phyloP scores from a whole-genome alignment of 495 filamentous ascomycete species.

The Monascus purpureus region DNA sequence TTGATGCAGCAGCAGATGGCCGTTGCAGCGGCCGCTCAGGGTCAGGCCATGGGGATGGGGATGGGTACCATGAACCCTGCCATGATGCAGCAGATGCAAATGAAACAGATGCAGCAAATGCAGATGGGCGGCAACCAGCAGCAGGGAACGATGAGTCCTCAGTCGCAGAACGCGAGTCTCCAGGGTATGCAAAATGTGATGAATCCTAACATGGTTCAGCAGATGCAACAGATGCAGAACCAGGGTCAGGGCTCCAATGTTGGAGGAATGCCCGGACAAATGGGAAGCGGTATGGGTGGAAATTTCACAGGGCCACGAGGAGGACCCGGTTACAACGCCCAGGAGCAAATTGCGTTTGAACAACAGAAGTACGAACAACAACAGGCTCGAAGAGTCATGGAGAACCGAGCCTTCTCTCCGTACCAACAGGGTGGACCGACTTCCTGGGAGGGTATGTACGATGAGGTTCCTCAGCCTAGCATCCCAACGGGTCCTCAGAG shows the following conservation, averaged over 20 bases:
- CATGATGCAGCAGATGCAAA: constrained; percentile 73
- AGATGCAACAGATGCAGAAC: constrained; percentile 43
- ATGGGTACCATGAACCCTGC: constrained; percentile 62
- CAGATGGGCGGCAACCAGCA: constrained; percentile 38
- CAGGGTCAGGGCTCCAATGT: constrained; percentile 21
- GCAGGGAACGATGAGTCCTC: constrained; percentile 31
- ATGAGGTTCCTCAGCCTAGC: constrained; percentile 85
- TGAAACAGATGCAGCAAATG: constrained; percentile 60
- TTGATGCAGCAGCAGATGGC: constrained; percentile 80
- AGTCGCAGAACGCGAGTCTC: constrained; percentile 28
- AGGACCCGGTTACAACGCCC: constrained; percentile 50
- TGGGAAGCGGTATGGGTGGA: constrained; percentile 10
- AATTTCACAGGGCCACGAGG: constrained; percentile 21
- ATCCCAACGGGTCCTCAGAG: constrained; percentile 40
- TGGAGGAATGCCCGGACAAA: constrained; percentile 12
- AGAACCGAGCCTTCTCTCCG: constrained; percentile 32
- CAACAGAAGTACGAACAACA: constrained; percentile 79
- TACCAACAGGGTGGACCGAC: constrained; percentile 50
- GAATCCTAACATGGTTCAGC: constrained; percentile 63
- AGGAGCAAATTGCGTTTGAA: constrained; percentile 70
- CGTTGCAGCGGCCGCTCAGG: constrained; percentile 23
- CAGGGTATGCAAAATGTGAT: constrained; percentile 36
- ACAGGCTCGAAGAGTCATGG: constrained; percentile 36
- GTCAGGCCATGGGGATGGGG: constrained; percentile 41
- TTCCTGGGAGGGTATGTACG: constrained; percentile 98